A percentile compares a stretch with the other conserved stretches of the same genome.
Evolutionary conservation across 306 rosid genomes (phyloP).

Genomic region (Cucurbita argyrosperma): DNA sequence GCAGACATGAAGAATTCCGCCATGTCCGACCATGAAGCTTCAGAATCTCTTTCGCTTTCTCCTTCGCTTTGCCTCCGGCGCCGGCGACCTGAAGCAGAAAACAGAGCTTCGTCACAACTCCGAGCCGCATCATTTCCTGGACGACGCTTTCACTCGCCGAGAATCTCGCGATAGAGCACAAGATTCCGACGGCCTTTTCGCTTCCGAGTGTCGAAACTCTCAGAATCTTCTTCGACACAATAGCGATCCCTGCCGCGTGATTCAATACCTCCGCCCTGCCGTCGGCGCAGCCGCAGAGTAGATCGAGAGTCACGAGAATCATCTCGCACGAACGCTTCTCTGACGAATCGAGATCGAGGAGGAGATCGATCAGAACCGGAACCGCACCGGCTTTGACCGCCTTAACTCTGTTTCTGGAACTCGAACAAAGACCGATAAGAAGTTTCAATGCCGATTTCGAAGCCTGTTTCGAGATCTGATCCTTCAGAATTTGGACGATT

Average conservation of each 20-base stretch:
- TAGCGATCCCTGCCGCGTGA: conserved; percentile 34
- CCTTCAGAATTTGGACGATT: conserved; percentile 12
- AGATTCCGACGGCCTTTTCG: conserved; percentile 35
- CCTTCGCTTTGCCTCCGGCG: conserved; percentile 27
- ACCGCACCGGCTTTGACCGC: conserved; percentile 31
- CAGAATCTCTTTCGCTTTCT: conserved; percentile 29
- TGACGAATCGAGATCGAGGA: conserved; percentile 8
- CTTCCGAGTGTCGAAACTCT: conserved; percentile 32
- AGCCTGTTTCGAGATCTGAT: conserved; percentile 28
- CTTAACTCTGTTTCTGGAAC: conserved; percentile 25
- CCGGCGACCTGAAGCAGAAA: conserved; percentile 36
- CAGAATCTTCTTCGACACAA: conserved; percentile 29
- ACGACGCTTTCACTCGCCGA: conserved; percentile 30
- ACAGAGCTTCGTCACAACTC: conserved; percentile 46
- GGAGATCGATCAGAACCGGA: conserved; percentile 32
- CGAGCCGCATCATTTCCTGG: conserved; percentile 48
- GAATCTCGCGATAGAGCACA: conserved; percentile 24
- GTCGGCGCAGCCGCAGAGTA: conserved; percentile 42
- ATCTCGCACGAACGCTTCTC: conserved; percentile 37
- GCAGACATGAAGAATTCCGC: conserved; percentile 39
- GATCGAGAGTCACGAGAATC: conserved; percentile 23
- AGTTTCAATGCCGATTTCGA: conserved; percentile 26
- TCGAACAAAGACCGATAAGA: conserved; percentile 14
- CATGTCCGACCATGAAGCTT: conserved; percentile 33
- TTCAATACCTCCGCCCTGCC: conserved; percentile 46